phyloP scores from a whole-genome alignment of 495 filamentous ascomycete species.

The Penicillium turbatum region DNA sequence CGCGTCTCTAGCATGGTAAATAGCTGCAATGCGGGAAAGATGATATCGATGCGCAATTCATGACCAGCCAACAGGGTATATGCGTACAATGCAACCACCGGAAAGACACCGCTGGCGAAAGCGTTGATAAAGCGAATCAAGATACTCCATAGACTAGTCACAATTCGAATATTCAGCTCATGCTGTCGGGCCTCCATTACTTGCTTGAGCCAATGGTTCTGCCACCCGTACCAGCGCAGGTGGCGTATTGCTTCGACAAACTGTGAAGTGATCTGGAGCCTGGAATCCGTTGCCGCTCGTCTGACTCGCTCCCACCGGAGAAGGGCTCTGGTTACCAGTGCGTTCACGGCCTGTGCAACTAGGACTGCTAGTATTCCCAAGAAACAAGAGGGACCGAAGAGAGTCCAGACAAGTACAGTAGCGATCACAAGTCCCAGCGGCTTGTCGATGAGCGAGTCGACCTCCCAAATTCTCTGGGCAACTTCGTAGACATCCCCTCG shows the following conservation, averaged over 20 bases:
- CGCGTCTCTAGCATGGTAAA: constrained; percentile 67
- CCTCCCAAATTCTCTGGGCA: constrained; percentile 79
- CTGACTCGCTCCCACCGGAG: constrained; percentile 61
- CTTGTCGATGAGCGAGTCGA: constrained; percentile 59
- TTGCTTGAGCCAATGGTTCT: constrained; percentile 67
- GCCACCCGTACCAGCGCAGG: constrained; percentile 84
- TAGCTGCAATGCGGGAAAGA: constrained; percentile 76
- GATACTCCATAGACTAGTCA: constrained; percentile 57
- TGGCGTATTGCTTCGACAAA: constrained; percentile 83
- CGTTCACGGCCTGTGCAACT: constrained; percentile 60
- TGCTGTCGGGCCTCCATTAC: constrained; percentile 66
- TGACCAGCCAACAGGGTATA: constrained; percentile 65
- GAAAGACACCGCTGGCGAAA: constrained; percentile 65
- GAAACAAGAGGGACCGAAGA: constrained; percentile 77
- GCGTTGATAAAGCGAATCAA: constrained; percentile 58
- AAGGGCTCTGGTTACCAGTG: constrained; percentile 54
- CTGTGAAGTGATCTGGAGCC: constrained; percentile 70
- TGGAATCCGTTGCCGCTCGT: constrained; percentile 62
- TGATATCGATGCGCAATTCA: constrained; percentile 67
- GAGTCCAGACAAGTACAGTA: constrained; percentile 62
- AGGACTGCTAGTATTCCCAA: constrained; percentile 63
- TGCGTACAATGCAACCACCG: constrained; percentile 72
- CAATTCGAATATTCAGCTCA: constrained; percentile 63
- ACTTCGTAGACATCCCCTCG: constrained; percentile 79
- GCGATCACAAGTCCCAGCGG: constrained; percentile 67